Conservation (phyloP, 2,329 filamentous ascomycete species). For the Fusarium udum region DNA sequence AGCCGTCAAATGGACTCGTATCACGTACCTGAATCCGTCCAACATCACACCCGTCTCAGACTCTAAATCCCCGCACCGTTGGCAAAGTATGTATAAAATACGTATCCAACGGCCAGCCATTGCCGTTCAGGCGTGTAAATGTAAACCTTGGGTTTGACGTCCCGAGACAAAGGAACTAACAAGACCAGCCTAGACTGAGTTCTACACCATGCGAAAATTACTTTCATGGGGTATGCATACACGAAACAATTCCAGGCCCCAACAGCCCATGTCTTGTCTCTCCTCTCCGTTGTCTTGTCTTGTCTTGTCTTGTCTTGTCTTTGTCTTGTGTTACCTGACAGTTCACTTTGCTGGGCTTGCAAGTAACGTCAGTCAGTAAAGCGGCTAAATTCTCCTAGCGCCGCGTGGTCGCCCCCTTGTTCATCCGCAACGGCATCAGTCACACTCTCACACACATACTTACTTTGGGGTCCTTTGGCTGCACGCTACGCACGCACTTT, state of each 20-base stretch:
- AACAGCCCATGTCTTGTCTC: background rate
- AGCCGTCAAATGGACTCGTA: background rate
- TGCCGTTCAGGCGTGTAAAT: background rate
- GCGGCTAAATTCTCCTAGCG: conserved; percentile 46
- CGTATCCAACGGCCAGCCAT: background rate
- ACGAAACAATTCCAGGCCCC: background rate
- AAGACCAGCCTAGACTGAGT: background rate
- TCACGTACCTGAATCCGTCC: conserved; percentile 7
- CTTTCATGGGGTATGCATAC: background rate
- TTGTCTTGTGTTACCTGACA: conserved; percentile 4
- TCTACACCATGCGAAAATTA: background rate
- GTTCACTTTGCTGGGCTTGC: background rate
- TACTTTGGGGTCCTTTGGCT: conserved; percentile 6
- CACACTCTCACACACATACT: conserved; percentile 42
- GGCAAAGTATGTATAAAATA: background rate
- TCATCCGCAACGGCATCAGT: conserved; percentile 39
- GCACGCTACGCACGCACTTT: conserved; percentile 24
- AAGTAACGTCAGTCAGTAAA: background rate
- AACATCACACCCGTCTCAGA: conserved; percentile 23
- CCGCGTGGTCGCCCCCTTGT: conserved; percentile 38
- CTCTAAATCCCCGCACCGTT: background rate
- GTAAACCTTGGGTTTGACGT: background rate
- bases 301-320: background rate
- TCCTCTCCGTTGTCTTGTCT: background rate
- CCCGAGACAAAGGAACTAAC: background rate